Percentiles rank a stretch among this genome's conserved stretches.
Evolutionary conservation across 306 rosid species (phyloP).

Genomic region (Quercus bicolor): DNA sequence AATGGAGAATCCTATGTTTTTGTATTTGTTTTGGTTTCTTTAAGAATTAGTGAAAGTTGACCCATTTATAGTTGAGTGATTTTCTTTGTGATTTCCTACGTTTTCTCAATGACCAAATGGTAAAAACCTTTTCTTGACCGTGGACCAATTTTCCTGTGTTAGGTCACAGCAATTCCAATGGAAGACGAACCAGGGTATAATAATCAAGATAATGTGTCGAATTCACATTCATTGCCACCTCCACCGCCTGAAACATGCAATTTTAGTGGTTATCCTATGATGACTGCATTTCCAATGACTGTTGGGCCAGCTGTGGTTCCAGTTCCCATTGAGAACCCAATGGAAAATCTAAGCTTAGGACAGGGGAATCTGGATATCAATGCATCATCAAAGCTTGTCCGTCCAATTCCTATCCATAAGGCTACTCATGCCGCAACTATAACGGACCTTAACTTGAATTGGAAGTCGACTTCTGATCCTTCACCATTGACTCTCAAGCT

Average conservation of each 20-base stretch:
- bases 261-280: conserved; percentile 42
- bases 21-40: not conserved
- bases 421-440: conserved; percentile 29
- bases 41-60: not conserved
- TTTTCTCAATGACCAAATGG: conserved; percentile 5
- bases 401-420: conserved; percentile 30
- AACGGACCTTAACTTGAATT: conserved; percentile 36
- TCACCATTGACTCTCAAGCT: conserved; percentile 71
- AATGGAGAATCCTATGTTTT: not conserved
- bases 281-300: conserved; percentile 41
- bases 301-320: conserved; percentile 37
- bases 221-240: conserved; percentile 39
- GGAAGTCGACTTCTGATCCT: conserved; percentile 42
- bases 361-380: conserved; percentile 39
- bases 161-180: conserved; percentile 70
- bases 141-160: conserved; percentile 11
- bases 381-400: conserved; percentile 33
- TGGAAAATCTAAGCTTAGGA: conserved; percentile 47
- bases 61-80: too few species aligned
- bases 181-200: conserved; percentile 63
- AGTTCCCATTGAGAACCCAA: conserved; percentile 41
- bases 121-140: conserved; percentile 14
- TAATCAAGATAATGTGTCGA: conserved; percentile 50
- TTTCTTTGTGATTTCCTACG: not conserved
- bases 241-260: conserved; percentile 45